Percentiles rank a stretch among this genome's conserved stretches.
phyloP scores from a whole-genome alignment of 2,329 filamentous ascomycete genomes.

The Sporothrix inflata region DNA sequence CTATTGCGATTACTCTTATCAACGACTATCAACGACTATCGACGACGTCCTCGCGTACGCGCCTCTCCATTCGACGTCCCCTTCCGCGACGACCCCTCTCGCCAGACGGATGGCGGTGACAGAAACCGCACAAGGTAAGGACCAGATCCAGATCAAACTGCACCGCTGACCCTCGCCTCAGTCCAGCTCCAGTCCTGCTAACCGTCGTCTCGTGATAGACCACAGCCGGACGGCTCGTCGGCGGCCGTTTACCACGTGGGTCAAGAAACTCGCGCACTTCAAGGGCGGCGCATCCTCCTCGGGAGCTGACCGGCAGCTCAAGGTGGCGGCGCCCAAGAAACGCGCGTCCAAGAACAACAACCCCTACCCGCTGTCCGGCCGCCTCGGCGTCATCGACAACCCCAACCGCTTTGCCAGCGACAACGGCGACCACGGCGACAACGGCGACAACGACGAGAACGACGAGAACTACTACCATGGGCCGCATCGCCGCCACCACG shows the following conservation, averaged over 20 bases:
- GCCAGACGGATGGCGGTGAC: slow-evolving; percentile 37
- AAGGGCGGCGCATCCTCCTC: slow-evolving; percentile 63
- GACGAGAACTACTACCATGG: slow-evolving; percentile 16
- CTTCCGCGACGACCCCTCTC: not conserved
- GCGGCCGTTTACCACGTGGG: slow-evolving; percentile 87
- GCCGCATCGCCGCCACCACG: slow-evolving; percentile 29
- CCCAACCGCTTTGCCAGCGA: slow-evolving; percentile 23
- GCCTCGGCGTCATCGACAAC: slow-evolving; percentile 41
- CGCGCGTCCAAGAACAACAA: slow-evolving; percentile 73
- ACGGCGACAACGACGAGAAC: not conserved
- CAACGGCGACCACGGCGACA: not conserved
- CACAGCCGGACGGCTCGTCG: slow-evolving; percentile 66
- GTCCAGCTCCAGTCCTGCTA: slow-evolving; percentile 25
- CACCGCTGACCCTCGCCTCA: too few species aligned
- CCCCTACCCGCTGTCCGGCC: slow-evolving; percentile 85
- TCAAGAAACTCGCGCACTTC: slow-evolving; percentile 89
- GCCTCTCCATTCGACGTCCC: not conserved
- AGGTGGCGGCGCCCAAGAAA: slow-evolving; percentile 55
- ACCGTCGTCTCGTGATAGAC: slow-evolving; percentile 51
- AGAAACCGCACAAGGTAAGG: slow-evolving; percentile 38
- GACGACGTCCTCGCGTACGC: not conserved
- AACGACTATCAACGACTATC: slow-evolving; percentile 2
- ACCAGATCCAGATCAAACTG: too few species aligned
- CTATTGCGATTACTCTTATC: not conserved
- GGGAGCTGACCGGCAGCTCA: slow-evolving; percentile 54